phyloP scores from a whole-genome alignment of 176 grass and related monocot species.

The Carex pumila region DNA sequence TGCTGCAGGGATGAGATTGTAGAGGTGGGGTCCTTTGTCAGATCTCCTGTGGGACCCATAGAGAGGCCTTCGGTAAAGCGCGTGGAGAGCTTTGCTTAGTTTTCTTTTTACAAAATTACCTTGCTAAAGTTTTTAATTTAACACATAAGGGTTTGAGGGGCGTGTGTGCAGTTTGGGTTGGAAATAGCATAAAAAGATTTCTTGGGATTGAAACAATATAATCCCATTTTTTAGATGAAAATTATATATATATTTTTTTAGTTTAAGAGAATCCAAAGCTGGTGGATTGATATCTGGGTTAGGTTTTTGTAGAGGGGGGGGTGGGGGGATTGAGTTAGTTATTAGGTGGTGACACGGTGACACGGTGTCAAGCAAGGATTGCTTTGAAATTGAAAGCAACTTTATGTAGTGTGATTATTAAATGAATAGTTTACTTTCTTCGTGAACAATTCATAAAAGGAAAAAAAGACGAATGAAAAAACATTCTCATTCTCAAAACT shows the following conservation, averaged over 20 bases:
- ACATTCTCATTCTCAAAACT: not conserved
- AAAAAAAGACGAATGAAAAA: not conserved
- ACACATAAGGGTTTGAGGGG: too few relatives aligned
- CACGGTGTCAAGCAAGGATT: not conserved
- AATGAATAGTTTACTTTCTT: not conserved
- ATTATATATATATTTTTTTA: not conserved
- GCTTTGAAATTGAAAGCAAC: not conserved
- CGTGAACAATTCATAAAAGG: not conserved
- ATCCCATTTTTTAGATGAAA: not conserved
- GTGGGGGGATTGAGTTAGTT: not conserved
- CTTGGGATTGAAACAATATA: not conserved
- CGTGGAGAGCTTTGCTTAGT: slow-evolving; percentile 24
- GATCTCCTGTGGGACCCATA: slow-evolving; percentile 69
- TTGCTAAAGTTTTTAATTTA: not conserved
- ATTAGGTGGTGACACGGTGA: not conserved
- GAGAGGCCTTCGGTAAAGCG: slow-evolving; percentile 54
- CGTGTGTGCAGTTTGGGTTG: slow-evolving; percentile 1
- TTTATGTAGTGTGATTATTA: not conserved
- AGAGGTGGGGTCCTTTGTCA: slow-evolving; percentile 38
- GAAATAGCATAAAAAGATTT: not conserved
- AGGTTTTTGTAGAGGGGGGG: not conserved
- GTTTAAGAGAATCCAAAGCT: not conserved
- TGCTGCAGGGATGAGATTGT: slow-evolving; percentile 66
- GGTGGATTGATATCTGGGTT: not conserved
- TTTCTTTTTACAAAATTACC: not conserved